phyloP scores from a whole-genome alignment of 23 red algal genomes.

The Gracilaria domingensis region DNA sequence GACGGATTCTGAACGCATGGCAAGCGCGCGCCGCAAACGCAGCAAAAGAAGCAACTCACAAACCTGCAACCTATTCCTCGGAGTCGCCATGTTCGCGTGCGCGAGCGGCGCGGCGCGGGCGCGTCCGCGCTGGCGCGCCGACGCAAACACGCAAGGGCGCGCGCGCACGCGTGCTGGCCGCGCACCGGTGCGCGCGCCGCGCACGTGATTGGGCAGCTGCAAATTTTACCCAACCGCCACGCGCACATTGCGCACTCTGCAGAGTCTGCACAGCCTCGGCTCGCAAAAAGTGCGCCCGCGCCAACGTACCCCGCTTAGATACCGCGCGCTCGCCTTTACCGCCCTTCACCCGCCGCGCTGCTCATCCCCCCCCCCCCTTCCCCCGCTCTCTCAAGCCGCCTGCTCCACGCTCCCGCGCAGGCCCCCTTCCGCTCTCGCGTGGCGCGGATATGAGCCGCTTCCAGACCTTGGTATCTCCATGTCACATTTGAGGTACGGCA shows the following conservation, averaged over 20 bases:
- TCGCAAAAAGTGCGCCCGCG: neutral
- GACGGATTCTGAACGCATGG: neutral
- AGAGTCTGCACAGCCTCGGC: constrained; percentile 16
- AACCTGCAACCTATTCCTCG: neutral
- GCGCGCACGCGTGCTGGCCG: neutral
- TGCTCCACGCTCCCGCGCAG: neutral
- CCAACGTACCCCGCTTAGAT: neutral
- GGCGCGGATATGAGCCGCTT: constrained; percentile 1
- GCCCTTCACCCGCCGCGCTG: neutral
- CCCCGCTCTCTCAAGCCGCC: too few relatives aligned
- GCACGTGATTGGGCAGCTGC: neutral
- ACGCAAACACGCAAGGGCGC: neutral
- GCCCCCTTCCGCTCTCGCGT: neutral
- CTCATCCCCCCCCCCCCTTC: neutral
- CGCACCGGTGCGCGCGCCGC: neutral
- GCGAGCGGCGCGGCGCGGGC: neutral
- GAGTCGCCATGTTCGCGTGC: neutral
- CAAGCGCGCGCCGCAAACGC: neutral
- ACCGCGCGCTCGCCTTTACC: too few relatives aligned
- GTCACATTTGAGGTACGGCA: constrained; percentile 65
- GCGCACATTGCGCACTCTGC: neutral
- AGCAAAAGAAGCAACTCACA: neutral
- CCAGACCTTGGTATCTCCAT: neutral
- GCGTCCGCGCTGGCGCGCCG: too few relatives aligned
- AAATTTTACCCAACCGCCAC: constrained; percentile 20